phyloP scores from a whole-genome alignment of 1,284 basidiomycete genomes.

The Moesziomyces antarcticus region DNA sequence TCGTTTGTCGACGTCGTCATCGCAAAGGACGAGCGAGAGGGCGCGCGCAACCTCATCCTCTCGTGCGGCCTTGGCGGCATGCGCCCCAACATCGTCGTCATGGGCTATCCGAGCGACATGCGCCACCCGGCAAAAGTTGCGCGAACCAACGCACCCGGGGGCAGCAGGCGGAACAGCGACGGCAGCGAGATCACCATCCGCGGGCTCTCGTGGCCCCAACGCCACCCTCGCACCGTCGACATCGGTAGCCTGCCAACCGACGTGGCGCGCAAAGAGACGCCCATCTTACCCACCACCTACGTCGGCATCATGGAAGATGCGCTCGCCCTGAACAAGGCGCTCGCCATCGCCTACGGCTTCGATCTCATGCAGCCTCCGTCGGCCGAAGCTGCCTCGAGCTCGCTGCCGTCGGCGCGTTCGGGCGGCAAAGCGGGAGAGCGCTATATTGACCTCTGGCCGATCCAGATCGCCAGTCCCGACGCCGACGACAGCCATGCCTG shows the following conservation, averaged over 20 bases:
- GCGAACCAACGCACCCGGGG: slow-evolving; percentile 6
- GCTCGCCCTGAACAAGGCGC: slow-evolving; percentile 66
- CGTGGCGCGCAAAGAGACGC: slow-evolving; percentile 59
- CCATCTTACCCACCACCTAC: slow-evolving; percentile 60
- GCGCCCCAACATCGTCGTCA: slow-evolving; percentile 66
- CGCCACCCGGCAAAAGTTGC: slow-evolving; percentile 48
- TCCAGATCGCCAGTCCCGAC: slow-evolving; percentile 63
- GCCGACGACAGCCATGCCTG: slow-evolving; percentile 58
- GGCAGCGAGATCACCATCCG: slow-evolving; percentile 62
- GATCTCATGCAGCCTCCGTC: slow-evolving; percentile 57
- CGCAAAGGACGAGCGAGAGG: slow-evolving; percentile 64
- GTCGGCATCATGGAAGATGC: slow-evolving; percentile 67
- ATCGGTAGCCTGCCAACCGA: slow-evolving; percentile 60
- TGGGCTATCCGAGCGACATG: slow-evolving; percentile 64
- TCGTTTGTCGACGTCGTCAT: slow-evolving; percentile 66
- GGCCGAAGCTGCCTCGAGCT: slow-evolving; percentile 17
- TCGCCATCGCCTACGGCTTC: slow-evolving; percentile 65
- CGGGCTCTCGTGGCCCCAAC: slow-evolving; percentile 39
- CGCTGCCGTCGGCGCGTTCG: slow-evolving; percentile 8
- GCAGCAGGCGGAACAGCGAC: slow-evolving; percentile 37
- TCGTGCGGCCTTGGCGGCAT: slow-evolving; percentile 66
- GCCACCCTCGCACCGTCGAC: slow-evolving; percentile 35
- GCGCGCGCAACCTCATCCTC: slow-evolving; percentile 63
- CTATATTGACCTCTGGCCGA: slow-evolving; percentile 67
- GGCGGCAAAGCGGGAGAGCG: slow-evolving; percentile 28